A percentile compares a stretch with the other conserved stretches of the same genome.
These are phyloP conservation scores for Ceratocystis cacaofunesta DNA, from an alignment of 2,329 filamentous ascomycete genomes.

Conservation along the genomic window DNA sequence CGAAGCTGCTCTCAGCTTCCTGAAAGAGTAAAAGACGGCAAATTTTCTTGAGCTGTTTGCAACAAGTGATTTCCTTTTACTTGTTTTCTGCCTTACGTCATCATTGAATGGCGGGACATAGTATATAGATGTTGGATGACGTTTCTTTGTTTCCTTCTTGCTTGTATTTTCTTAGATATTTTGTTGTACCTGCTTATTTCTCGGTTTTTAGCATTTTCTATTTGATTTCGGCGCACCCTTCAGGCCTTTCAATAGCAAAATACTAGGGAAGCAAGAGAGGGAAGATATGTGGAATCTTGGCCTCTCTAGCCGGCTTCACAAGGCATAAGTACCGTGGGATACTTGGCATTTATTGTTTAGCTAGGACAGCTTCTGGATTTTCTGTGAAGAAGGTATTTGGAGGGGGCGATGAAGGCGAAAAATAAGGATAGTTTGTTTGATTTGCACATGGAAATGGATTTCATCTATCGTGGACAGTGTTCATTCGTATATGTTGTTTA, in stretches of 20 bases:
- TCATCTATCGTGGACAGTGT: conserved; percentile 15
- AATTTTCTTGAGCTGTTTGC: background rate
- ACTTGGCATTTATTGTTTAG: background rate
- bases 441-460: conserved; percentile 5
- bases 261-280: background rate
- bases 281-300: conserved; percentile 16
- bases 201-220: background rate
- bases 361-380: background rate
- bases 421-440: background rate
- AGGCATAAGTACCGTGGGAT: conserved; percentile 16
- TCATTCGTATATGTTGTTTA: background rate
- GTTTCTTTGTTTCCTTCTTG: conserved; percentile 6
- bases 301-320: background rate
- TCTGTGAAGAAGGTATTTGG: background rate
- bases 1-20: conserved; percentile 58
- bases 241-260: background rate
- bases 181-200: background rate
- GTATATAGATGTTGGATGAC: conserved; percentile 6
- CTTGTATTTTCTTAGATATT: background rate
- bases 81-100: conserved; percentile 10
- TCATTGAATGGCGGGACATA: background rate
- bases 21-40: conserved; percentile 28
- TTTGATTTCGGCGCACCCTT: background rate
- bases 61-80: background rate
- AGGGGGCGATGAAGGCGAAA: background rate